phyloP scores from a whole-genome alignment of 371 early-diverging fungal species.

The Thermomucor indicae-seudaticae region DNA sequence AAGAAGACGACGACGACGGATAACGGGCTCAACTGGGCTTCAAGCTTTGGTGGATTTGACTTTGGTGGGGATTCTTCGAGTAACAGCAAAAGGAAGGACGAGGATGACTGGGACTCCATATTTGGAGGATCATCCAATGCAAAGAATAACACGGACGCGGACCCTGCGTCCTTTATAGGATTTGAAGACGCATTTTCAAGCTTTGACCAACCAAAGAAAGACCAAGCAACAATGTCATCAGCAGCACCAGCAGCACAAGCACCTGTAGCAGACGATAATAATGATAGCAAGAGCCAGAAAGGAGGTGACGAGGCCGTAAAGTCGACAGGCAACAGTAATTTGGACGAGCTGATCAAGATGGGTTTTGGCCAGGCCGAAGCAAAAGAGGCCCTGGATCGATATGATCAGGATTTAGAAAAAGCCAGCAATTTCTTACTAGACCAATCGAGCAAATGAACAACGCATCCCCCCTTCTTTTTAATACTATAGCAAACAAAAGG shows the following conservation, averaged over 20 bases:
- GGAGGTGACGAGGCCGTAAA: neutral
- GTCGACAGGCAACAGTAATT: conserved; percentile 22
- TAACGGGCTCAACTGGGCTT: conserved; percentile 22
- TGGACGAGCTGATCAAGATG: conserved; percentile 50
- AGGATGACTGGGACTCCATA: conserved; percentile 41
- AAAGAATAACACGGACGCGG: neutral
- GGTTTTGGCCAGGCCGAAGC: conserved; percentile 54
- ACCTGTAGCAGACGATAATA: neutral
- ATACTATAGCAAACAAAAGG: neutral
- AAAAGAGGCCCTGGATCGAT: conserved; percentile 54
- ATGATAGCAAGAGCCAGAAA: neutral
- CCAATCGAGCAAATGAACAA: conserved; percentile 19
- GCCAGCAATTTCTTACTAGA: conserved; percentile 65
- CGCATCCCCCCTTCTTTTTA: neutral
- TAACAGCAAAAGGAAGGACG: conserved; percentile 10
- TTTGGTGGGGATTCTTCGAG: conserved; percentile 7
- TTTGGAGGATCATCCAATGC: conserved; percentile 15
- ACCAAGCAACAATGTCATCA: conserved; percentile 1
- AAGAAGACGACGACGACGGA: neutral
- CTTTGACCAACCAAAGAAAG: conserved; percentile 16
- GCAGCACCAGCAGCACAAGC: neutral
- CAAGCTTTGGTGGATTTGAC: conserved; percentile 30
- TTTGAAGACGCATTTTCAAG: conserved; percentile 34
- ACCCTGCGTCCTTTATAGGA: conserved; percentile 8
- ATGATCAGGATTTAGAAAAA: conserved; percentile 56